phyloP scores from a whole-genome alignment of 805 yeast species.

The Wickerhamomyces subpelliculosus region DNA sequence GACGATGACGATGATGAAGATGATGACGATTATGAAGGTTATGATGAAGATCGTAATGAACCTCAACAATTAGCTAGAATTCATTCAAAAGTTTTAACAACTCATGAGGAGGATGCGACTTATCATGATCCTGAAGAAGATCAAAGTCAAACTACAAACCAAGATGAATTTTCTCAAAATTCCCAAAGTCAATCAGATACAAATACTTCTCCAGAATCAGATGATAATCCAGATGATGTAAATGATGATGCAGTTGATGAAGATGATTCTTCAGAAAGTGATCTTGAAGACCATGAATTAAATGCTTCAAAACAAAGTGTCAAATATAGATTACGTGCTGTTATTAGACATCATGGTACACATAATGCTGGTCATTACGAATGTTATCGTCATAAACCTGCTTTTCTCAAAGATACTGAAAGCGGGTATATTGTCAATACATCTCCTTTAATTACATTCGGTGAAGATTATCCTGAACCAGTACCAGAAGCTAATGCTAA shows the following conservation, averaged over 20 bases:
- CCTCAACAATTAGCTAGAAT: conserved; percentile 16
- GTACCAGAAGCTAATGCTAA: conserved; percentile 7
- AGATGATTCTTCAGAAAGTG: conserved; percentile 15
- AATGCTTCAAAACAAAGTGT: conserved; percentile 23
- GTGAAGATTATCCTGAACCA: conserved; percentile 3
- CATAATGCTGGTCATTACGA: conserved; percentile 90
- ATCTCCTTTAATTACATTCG: conserved; percentile 22
- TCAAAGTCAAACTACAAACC: not conserved
- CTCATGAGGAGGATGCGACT: conserved; percentile 8
- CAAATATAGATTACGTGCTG: conserved; percentile 57
- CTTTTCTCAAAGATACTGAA: conserved; percentile 28
- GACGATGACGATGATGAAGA: conserved; percentile 40
- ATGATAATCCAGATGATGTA: conserved; percentile 8
- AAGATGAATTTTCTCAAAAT: not conserved
- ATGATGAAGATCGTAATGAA: conserved; percentile 19
- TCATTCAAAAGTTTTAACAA: conserved; percentile 19
- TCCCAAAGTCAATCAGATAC: not conserved
- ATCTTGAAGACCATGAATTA: conserved; percentile 13
- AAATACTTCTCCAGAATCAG: conserved; percentile 1
- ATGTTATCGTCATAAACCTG: conserved; percentile 74
- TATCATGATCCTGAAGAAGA: conserved; percentile 1
- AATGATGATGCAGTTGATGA: conserved; percentile 21
- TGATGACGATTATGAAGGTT: conserved; percentile 41
- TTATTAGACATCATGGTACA: conserved; percentile 82
- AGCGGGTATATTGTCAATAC: conserved; percentile 22